Conservation (phyloP, 371 early-diverging fungal genomes). For the Apophysomyces sp. region DNA sequence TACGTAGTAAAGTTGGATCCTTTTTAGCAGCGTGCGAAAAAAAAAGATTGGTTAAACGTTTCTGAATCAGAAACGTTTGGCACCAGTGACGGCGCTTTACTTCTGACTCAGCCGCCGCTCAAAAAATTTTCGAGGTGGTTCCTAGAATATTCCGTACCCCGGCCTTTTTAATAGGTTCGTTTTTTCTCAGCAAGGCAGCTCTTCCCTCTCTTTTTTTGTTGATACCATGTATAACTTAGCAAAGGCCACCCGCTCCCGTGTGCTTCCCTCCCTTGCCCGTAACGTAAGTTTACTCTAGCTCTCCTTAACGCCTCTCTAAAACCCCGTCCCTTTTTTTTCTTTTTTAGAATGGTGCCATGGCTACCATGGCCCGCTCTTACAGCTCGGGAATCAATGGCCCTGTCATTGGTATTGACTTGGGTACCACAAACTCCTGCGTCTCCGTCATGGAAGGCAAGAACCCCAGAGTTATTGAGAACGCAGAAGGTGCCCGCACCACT, state of each 20-base stretch:
- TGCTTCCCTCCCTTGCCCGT: slow-evolving; percentile 26
- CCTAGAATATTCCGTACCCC: slow-evolving; percentile 1
- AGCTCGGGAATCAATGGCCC: slow-evolving; percentile 81
- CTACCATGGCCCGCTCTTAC: slow-evolving; percentile 20
- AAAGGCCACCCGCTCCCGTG: slow-evolving; percentile 27
- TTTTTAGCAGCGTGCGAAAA: neutral
- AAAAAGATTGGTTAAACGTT: neutral
- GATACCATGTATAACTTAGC: slow-evolving; percentile 32
- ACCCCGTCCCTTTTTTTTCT: neutral
- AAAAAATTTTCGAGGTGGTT: slow-evolving; percentile 1
- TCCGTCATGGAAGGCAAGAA: slow-evolving; percentile 97
- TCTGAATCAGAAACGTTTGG: neutral
- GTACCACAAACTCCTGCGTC: slow-evolving; percentile 99
- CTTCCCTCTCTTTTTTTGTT: slow-evolving; percentile 16
- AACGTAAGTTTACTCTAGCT: slow-evolving; percentile 16
- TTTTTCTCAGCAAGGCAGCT: neutral
- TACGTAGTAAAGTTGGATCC: no score
- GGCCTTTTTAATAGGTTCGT: neutral
- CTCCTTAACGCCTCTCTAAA: neutral
- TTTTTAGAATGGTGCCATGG: slow-evolving; percentile 18
- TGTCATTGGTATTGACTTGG: slow-evolving; percentile 99
- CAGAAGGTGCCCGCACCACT: slow-evolving; percentile 96
- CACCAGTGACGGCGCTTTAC: neutral
- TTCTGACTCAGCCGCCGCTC: neutral
- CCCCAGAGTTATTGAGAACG: slow-evolving; percentile 96